A percentile compares a stretch with the other conserved stretches of the same genome.
These are phyloP conservation scores for Epipyxis sp. DNA, from an alignment of 108 stramenopile genomes.

Conservation along the genomic window DNA sequence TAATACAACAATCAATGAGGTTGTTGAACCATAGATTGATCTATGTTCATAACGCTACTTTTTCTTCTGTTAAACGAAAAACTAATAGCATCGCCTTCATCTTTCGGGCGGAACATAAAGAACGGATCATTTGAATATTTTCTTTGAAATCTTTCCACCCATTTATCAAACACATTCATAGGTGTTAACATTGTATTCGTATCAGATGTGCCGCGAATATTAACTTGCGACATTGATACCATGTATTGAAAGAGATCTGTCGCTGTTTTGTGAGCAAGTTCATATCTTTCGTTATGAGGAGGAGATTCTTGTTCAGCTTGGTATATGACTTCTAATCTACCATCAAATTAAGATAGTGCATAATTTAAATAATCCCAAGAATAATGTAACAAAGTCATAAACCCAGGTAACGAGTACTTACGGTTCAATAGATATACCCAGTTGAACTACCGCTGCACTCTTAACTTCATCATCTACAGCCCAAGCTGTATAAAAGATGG, in stretches of 20 bases:
- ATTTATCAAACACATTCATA: slow-evolving; percentile 33
- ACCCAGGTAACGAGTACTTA: no score
- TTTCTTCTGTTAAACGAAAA: no score
- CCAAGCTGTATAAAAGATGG: slow-evolving; percentile 33
- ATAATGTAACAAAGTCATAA: no score
- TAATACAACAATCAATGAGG: no score
- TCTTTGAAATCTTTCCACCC: slow-evolving; percentile 34
- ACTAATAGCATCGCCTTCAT: no score
- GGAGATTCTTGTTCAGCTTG: no score
- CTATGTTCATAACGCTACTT: no score
- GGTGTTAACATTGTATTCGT: slow-evolving; percentile 27
- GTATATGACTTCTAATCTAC: no score
- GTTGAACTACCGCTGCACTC: slow-evolving; percentile 22
- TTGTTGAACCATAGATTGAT: no score
- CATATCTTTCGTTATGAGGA: slow-evolving; percentile 30
- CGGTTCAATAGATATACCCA: slow-evolving; percentile 37
- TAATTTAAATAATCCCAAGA: no score
- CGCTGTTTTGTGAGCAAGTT: slow-evolving; percentile 38
- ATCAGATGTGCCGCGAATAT: slow-evolving; percentile 13
- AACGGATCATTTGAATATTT: slow-evolving; percentile 34
- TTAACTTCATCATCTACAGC: slow-evolving; percentile 24
- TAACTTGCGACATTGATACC: slow-evolving; percentile 11
- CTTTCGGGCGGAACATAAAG: no score
- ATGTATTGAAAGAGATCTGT: slow-evolving; percentile 34
- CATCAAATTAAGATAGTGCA: no score